These are phyloP conservation scores for Chloris gayana DNA, from an alignment of 176 grass and related monocot genomes.

Conservation along the genomic window DNA sequence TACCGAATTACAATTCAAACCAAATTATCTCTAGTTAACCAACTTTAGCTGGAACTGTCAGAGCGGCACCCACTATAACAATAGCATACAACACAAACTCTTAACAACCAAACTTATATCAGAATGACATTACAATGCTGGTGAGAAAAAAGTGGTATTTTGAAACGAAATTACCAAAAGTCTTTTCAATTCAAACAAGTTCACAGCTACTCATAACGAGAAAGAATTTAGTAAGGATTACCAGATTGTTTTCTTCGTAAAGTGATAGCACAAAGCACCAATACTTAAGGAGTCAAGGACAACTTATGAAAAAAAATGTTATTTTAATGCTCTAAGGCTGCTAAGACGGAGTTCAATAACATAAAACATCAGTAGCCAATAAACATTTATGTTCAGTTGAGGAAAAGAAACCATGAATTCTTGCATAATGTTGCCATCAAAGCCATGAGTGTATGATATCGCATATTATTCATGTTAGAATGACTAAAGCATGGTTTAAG, in stretches of 20 bases:
- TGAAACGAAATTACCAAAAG: conserved; percentile 15
- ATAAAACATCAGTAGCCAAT: conserved; percentile 2
- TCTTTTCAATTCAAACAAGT: conserved; percentile 18
- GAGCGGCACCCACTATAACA: not conserved
- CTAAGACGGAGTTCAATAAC: not conserved
- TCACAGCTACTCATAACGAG: not conserved
- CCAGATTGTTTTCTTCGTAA: not conserved
- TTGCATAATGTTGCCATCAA: not conserved
- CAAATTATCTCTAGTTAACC: not conserved
- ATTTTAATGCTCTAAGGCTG: conserved; percentile 2
- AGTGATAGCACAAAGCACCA: not conserved
- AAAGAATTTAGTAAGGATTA: not conserved
- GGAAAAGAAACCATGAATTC: not conserved
- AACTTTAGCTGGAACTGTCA: not conserved
- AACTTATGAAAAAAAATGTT: not conserved
- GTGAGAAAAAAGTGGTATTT: not conserved
- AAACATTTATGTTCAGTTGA: not conserved
- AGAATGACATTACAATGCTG: conserved; percentile 3
- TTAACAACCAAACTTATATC: not conserved
- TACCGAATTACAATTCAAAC: conserved; percentile 35
- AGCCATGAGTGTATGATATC: not conserved
- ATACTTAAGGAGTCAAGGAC: not conserved
- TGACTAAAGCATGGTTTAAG: not conserved
- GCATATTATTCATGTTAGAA: conserved; percentile 13
- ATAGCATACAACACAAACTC: not conserved